Evolutionary conservation across 2,329 filamentous ascomycete genomes (phyloP).

Genomic region (Zasmidium angulare): DNA sequence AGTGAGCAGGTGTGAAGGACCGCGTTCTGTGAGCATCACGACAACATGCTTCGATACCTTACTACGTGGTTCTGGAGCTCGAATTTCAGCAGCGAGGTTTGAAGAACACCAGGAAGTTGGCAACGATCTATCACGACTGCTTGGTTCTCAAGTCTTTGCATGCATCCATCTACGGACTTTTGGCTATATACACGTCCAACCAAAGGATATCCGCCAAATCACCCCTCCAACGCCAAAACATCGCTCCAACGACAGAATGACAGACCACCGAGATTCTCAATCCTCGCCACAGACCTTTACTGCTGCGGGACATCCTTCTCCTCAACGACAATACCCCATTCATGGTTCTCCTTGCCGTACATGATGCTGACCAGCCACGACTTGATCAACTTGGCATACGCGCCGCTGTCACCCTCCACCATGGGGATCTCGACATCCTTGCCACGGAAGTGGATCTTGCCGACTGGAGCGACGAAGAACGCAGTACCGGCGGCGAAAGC

Average conservation of each 20-base stretch:
- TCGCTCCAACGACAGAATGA: neutral
- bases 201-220: neutral
- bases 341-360: constrained; percentile 48
- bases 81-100: no score
- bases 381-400: constrained; percentile 45
- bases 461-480: constrained; percentile 51
- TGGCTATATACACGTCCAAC: neutral
- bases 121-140: neutral
- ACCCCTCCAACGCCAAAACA: neutral
- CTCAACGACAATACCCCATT: constrained; percentile 49
- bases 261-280: neutral
- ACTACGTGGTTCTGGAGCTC: no score
- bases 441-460: constrained; percentile 46
- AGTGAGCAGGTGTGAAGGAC: constrained; percentile 14
- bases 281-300: no score
- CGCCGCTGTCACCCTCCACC: constrained; percentile 41
- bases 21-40: no score
- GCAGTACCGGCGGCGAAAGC: constrained; percentile 86
- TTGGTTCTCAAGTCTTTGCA: neutral
- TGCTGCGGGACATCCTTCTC: constrained; percentile 28
- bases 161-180: neutral
- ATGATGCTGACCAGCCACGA: constrained; percentile 51
- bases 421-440: constrained; percentile 45
- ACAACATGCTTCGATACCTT: no score
- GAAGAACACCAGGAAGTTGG: no score